Evolutionary conservation across 1,284 basidiomycete species (phyloP).

Genomic region (Chalciporus sp.): DNA sequence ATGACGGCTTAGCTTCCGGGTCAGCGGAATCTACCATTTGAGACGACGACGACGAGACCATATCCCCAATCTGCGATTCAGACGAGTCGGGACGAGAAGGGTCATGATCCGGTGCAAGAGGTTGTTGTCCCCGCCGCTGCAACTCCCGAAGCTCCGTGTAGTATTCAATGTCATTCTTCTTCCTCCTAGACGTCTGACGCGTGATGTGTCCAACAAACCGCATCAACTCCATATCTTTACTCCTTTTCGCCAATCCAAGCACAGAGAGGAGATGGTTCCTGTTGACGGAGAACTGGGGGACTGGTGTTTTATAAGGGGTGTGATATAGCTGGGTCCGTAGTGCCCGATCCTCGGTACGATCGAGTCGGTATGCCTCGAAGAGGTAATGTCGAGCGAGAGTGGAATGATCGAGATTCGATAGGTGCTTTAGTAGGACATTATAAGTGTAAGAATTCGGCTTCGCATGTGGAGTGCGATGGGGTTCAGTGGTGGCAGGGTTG

Average conservation of each 20-base stretch:
- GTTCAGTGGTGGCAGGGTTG: slow-evolving; percentile 42
- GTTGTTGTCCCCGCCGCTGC: slow-evolving; percentile 26
- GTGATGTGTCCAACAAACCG: slow-evolving; percentile 56
- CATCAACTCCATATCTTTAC: slow-evolving; percentile 57
- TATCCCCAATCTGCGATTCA: not conserved
- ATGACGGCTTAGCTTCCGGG: not conserved
- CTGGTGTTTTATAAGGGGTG: slow-evolving; percentile 37
- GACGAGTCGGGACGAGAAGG: slow-evolving; percentile 14
- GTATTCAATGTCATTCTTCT: slow-evolving; percentile 47
- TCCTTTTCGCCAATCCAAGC: slow-evolving; percentile 55
- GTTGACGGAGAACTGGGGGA: slow-evolving; percentile 57
- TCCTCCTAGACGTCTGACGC: slow-evolving; percentile 44
- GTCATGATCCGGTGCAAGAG: slow-evolving; percentile 26
- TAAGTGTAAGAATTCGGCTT: slow-evolving; percentile 73
- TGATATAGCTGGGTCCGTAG: slow-evolving; percentile 32
- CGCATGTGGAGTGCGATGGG: slow-evolving; percentile 48
- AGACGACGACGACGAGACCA: slow-evolving; percentile 35
- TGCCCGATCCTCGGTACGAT: slow-evolving; percentile 40
- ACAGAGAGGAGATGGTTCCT: slow-evolving; percentile 56
- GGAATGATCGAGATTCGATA: slow-evolving; percentile 49
- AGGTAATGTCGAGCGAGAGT: slow-evolving; percentile 70
- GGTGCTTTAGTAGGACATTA: slow-evolving; percentile 57
- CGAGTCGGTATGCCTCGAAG: slow-evolving; percentile 56
- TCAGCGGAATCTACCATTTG: slow-evolving; percentile 39
- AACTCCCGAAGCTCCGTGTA: slow-evolving; percentile 39